Conservation (phyloP, 2,329 filamentous ascomycete genomes). For the Fusarium secorum region DNA sequence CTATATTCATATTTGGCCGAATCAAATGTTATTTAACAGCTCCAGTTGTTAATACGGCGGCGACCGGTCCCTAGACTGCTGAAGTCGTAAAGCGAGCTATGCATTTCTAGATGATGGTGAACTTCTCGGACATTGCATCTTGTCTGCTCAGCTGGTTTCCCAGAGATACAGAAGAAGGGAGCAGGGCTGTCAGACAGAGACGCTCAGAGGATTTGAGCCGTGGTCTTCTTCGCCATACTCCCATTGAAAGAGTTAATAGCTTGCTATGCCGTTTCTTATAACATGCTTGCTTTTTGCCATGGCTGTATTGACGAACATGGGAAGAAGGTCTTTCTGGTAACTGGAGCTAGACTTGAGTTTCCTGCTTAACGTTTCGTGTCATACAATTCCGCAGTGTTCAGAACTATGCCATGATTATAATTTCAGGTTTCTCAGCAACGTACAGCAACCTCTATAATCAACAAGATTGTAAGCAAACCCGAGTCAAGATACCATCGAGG, state of each 20-base stretch:
- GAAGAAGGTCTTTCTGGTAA: no score
- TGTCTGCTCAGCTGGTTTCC: not conserved
- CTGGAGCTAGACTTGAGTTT: no score
- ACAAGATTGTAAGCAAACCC: rapidly evolving
- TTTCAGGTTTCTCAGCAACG: rapidly evolving
- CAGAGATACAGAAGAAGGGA: not conserved
- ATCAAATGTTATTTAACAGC: not conserved
- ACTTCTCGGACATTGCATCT: rapidly evolving
- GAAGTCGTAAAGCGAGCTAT: no score
- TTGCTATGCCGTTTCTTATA: not conserved
- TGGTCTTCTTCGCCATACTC: not conserved
- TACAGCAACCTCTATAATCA: rapidly evolving
- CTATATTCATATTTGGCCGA: rapidly evolving
- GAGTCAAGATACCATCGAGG: no score
- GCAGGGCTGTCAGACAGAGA: not conserved
- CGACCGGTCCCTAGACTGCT: no score
- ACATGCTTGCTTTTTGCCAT: not conserved
- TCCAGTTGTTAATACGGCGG: not conserved
- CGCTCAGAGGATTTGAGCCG: rapidly evolving
- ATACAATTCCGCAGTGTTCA: rapidly evolving
- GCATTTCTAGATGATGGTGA: rapidly evolving
- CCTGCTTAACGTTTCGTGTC: no score
- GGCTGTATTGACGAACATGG: no score
- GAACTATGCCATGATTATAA: not conserved
- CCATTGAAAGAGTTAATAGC: rapidly evolving